Evolutionary conservation across 2,329 filamentous ascomycete species (phyloP).

Genomic region (Hortaea werneckii): DNA sequence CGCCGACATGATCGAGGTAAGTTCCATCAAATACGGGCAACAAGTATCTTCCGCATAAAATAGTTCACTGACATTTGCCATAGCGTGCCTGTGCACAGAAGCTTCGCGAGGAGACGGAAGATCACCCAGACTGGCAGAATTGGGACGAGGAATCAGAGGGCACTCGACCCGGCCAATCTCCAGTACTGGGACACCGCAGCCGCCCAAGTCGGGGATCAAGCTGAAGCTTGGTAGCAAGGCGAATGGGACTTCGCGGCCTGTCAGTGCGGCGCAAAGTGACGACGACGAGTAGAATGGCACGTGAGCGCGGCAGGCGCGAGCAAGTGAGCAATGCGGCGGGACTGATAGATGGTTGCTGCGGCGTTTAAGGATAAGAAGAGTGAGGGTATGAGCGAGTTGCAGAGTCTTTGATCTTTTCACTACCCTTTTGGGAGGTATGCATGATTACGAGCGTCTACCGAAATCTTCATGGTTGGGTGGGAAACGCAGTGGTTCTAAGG

Average conservation of each 20-base stretch:
- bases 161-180: slow-evolving; percentile 41
- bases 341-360: neutral
- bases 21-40: slow-evolving; percentile 23
- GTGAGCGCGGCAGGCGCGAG: neutral
- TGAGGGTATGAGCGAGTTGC: too few species aligned
- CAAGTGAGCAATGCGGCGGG: too few species aligned
- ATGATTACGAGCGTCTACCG: neutral
- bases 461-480: neutral
- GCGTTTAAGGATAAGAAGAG: neutral
- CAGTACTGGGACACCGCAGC: slow-evolving; percentile 53
- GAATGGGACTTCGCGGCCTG: slow-evolving; percentile 28
- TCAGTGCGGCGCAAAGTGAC: slow-evolving; percentile 41
- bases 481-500: neutral
- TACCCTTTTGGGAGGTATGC: neutral
- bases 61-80: neutral
- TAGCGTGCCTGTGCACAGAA: slow-evolving; percentile 37
- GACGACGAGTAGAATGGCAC: slow-evolving; percentile 34
- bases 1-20: slow-evolving; percentile 84
- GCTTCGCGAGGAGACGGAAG: slow-evolving; percentile 43
- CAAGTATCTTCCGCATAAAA: neutral
- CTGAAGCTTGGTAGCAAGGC: slow-evolving; percentile 47
- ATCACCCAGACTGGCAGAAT: slow-evolving; percentile 47
- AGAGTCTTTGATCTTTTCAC: too few species aligned
- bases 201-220: slow-evolving; percentile 45
- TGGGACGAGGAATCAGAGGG: slow-evolving; percentile 45